Evolutionary conservation across 139 green algal genomes (phyloP), one percentile per base, ranked within the genome.

Genomic region (Bryopsis sp.): DNA sequence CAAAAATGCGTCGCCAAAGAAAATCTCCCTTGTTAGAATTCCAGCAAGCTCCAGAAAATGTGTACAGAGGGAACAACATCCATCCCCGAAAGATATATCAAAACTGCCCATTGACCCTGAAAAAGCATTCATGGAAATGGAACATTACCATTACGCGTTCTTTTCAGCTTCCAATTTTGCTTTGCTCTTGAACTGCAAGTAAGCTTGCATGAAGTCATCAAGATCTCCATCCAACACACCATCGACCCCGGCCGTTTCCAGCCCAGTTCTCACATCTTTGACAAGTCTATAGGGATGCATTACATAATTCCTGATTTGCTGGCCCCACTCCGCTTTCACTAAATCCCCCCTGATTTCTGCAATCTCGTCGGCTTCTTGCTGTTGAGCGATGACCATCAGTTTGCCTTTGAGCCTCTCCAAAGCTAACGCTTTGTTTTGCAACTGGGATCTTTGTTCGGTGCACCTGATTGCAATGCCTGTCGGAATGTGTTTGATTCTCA

Each of bases 241-340:
- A 0, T 2, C 47, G 8, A 86, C 76, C 38, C 93, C 78, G 0
- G 63, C 76, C 3, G 81, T 92, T 58, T 95, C 89, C n/a, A 77
- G 36, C 1, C 79, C 79, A 43, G 77, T 86, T n/a, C 92, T 73
- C n/a, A 90, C 68, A 75, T 97, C 92, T 76, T 97, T 97, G 29
- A 97, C 91, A 50, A 97, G 70, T 69, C 93, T 91, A 82, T 99
- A 99, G 0, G 94, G 94, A 72, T 98, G 92, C 6, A 98, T 78
- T 5, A 99, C 91, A 70, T 99, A 99, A 74, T 96, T 97, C 0
- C 94, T 71, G 15, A 98, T 93, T 79, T 99, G 94, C 78, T 97
- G 88, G 1, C 94, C 94, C 87, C 88, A 99, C 73, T 96, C 91
- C 36, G 94, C 89, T 73, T 90, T 92, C 4, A 97, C 88, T 6